These are phyloP conservation scores for Ephemerocybe angulata DNA, from an alignment of 768 basidiomycete genomes.

Conservation along the genomic window DNA sequence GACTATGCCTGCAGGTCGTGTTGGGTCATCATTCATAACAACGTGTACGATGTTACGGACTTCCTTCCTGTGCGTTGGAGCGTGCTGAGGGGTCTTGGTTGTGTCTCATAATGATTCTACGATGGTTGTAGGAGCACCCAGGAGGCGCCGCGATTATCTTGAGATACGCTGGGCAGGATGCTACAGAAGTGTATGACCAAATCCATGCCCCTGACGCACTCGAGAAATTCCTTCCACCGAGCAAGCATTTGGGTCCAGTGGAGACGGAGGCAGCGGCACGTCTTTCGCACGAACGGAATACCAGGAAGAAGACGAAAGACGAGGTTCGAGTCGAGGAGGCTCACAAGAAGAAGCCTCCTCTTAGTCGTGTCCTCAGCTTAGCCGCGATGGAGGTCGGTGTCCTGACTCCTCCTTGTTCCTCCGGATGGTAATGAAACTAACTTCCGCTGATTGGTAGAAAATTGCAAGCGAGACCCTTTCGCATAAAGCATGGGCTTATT, in stretches of 20 bases:
- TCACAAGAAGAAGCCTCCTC: conserved; percentile 55
- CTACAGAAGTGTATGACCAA: conserved; percentile 70
- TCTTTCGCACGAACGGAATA: conserved; percentile 34
- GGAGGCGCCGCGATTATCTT: conserved; percentile 82
- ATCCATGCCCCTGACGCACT: conserved; percentile 86
- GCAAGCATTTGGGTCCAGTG: conserved; percentile 71
- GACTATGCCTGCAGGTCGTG: conserved; percentile 51
- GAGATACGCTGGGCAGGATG: conserved; percentile 81
- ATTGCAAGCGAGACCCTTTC: conserved; percentile 72
- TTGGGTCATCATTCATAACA: conserved; percentile 78
- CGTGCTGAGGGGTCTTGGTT: no score
- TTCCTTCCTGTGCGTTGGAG: conserved; percentile 53
- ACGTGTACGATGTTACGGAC: conserved; percentile 85
- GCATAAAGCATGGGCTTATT: conserved; percentile 77
- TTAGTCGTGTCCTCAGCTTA: conserved; percentile 68
- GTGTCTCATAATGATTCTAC: not conserved
- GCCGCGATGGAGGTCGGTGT: conserved; percentile 73
- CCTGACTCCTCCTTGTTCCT: no score
- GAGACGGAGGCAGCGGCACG: conserved; percentile 40
- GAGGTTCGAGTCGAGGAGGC: conserved; percentile 66
- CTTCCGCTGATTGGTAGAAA: conserved; percentile 35
- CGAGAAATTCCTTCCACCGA: conserved; percentile 61
- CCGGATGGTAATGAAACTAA: not conserved
- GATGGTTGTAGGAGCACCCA: conserved; percentile 55
- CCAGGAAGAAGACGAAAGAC: conserved; percentile 58